Base-by-base conservation (phyloP, 306 rosid species). In the Quercus alba region DNA sequence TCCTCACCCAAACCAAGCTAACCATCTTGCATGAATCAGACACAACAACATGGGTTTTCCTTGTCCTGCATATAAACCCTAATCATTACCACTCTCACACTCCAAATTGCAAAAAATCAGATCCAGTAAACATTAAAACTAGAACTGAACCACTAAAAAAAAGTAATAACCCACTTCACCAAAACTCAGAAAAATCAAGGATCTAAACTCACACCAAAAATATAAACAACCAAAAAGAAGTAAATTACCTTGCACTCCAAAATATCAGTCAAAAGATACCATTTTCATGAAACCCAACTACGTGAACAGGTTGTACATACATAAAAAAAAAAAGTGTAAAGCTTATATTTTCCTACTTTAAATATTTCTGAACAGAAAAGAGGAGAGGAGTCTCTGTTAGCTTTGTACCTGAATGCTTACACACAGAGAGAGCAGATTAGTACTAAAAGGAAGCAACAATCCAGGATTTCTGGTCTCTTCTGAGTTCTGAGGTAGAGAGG, bases 41-140 rank as follows among this genome's bases (percentile, higher is more conserved):
- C 25, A 76, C 30, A 63, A 81, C 54, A 14, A 78, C 73, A 79
- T 81, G 86, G 63, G 80, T 74, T 46, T 82, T 41, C 70, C 52
- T 77, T 70, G 18, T 55, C 71, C 72, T 89, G 89, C 90, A 84
- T 87, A 89, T 79, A 87, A 93, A 93, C 91, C 91, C 92, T 82
- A 79, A 79, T 62, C 85, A 70, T 54, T 54, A 41, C 18, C 19
- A 49, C 54, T 49, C 54, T 13, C 33, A 19, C 63, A 19, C 63
- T 33, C 38, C 69, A 25, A 77, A 87, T 56, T 21, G 63, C 63
- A 77, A 25, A 67, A 70, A 77, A 80, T 84, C 85, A 88, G 93
- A 84, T 86, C 89, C 73, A 87, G 51, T 75, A 67, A 79, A 79
- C 68, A 41, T 41, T 41, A 59, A 63, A 78, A 73, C 26, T 54